Conservation (phyloP, 352 stramenopile genomes). For the Globisporangium recalcitrans region DNA sequence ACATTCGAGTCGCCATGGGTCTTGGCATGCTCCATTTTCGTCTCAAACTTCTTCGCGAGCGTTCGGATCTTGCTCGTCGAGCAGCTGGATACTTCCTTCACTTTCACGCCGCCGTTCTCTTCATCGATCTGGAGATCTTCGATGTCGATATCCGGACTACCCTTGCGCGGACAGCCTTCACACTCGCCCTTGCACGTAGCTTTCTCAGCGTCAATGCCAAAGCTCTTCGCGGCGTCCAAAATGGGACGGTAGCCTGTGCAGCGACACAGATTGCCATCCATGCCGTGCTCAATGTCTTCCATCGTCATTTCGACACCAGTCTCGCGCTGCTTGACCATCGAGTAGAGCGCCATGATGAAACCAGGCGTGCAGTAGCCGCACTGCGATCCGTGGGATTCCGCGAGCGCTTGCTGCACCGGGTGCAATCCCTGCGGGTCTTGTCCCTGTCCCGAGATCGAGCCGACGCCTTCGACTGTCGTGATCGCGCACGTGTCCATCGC, state of each 20-base stretch:
- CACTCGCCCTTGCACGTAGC: conserved; percentile 64
- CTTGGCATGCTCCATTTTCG: conserved; percentile 20
- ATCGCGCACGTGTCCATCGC: conserved; percentile 79
- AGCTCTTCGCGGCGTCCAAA: conserved; percentile 83
- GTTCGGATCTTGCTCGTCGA: conserved; percentile 65
- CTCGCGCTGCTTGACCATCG: conserved; percentile 76
- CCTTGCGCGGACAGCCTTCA: conserved; percentile 59
- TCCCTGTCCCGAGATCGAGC: conserved; percentile 24
- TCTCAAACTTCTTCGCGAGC: conserved; percentile 34
- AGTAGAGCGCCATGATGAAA: conserved; percentile 84
- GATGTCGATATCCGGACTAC: conserved; percentile 40
- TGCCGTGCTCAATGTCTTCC: conserved; percentile 89
- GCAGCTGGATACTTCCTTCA: conserved; percentile 48
- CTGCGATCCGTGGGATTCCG: conserved; percentile 91
- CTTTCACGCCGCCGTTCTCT: conserved; percentile 20
- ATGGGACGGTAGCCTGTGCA: conserved; percentile 90
- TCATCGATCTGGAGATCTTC: conserved; percentile 38
- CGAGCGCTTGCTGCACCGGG: conserved; percentile 84
- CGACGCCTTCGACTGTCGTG: conserved; percentile 85
- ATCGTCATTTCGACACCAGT: conserved; percentile 61
- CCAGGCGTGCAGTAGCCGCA: conserved; percentile 92
- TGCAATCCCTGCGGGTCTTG: conserved; percentile 49
- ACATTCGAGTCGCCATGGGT: conserved; percentile 14
- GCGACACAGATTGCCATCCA: conserved; percentile 95
- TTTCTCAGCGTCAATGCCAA: conserved; percentile 57